A percentile compares a stretch with the other conserved stretches of the same genome.
Evolutionary conservation across 257 asterid species (phyloP).

Genomic region (Leonotis leonurus): DNA sequence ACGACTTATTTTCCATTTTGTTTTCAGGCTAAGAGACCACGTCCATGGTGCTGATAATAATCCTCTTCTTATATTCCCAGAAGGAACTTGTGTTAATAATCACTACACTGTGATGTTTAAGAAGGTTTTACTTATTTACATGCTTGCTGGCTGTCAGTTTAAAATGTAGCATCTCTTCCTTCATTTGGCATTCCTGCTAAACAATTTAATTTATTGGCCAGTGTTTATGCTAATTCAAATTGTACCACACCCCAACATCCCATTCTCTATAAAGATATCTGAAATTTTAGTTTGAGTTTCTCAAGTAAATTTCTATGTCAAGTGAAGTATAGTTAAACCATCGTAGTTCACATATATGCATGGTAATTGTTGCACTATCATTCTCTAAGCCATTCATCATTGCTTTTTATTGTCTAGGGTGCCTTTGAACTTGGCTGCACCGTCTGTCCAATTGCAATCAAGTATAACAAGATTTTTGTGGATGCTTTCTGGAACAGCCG

Average conservation of each 20-base stretch:
- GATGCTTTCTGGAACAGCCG: constrained; percentile 98
- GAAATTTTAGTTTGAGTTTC: background rate
- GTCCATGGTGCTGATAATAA: constrained; percentile 85
- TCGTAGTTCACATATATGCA: background rate
- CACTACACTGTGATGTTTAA: constrained; percentile 98
- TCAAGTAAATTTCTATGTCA: background rate
- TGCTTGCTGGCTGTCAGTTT: background rate
- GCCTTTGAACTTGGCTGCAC: constrained; percentile 95
- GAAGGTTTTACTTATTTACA: constrained; percentile 46
- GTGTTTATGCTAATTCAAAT: constrained; percentile 1
- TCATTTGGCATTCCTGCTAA: background rate
- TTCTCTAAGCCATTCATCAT: constrained; percentile 3
- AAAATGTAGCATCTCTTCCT: background rate
- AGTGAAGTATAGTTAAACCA: background rate
- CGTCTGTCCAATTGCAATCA: constrained; percentile 94
- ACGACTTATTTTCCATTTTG: background rate
- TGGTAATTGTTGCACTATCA: background rate
- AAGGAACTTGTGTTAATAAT: constrained; percentile 98
- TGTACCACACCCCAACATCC: background rate
- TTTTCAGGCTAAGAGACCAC: constrained; percentile 81
- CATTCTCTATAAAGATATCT: background rate
- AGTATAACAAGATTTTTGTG: constrained; percentile 93
- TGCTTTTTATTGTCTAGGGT: constrained; percentile 47
- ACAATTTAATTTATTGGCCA: background rate
- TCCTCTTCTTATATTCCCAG: constrained; percentile 97